Percentiles rank a stretch among this genome's conserved stretches.
Evolutionary conservation across 2,329 filamentous ascomycete genomes (phyloP).

Genomic region (Grosmannia huntii): DNA sequence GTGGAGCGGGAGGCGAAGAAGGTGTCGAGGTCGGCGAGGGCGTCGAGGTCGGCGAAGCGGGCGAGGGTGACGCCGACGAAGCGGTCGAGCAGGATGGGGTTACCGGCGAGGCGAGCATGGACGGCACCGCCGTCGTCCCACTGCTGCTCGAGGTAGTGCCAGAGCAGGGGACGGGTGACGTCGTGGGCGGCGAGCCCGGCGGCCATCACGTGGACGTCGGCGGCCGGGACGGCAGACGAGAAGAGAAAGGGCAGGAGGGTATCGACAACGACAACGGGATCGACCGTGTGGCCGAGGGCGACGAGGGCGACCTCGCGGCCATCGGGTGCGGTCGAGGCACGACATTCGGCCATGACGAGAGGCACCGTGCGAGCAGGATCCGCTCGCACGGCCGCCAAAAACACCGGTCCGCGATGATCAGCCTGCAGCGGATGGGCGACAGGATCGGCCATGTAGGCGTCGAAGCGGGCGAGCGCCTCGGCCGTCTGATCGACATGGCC

Average conservation of each 20-base stretch:
- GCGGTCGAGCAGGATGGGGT: constrained; percentile 80
- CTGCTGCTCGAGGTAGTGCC: constrained; percentile 75
- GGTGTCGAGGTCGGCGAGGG: constrained; percentile 60
- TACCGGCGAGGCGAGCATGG: constrained; percentile 55
- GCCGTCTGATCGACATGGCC: constrained; percentile 62
- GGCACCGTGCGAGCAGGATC: constrained; percentile 59
- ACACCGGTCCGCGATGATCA: constrained; percentile 68
- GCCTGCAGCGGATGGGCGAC: constrained; percentile 62
- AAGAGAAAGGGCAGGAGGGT: constrained; percentile 69
- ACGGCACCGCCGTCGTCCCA: constrained; percentile 51
- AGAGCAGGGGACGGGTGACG: constrained; percentile 59
- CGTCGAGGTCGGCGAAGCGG: constrained; percentile 60
- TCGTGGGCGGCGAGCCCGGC: constrained; percentile 60
- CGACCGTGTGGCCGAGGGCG: constrained; percentile 62
- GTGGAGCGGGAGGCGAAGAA: constrained; percentile 88
- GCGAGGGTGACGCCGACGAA: constrained; percentile 69
- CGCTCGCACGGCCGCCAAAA: constrained; percentile 59
- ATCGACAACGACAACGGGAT: constrained; percentile 50
- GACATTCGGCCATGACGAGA: constrained; percentile 74
- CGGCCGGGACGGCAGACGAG: constrained; percentile 52
- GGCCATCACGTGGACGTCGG: constrained; percentile 80
- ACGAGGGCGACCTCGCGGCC: constrained; percentile 77
- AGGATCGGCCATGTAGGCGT: constrained; percentile 60
- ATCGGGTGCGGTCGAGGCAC: constrained; percentile 71
- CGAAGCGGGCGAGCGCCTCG: constrained; percentile 69